These are phyloP conservation scores for Ramularia collo-cygni DNA, from an alignment of 2,329 filamentous ascomycete genomes.

Conservation along the genomic window DNA sequence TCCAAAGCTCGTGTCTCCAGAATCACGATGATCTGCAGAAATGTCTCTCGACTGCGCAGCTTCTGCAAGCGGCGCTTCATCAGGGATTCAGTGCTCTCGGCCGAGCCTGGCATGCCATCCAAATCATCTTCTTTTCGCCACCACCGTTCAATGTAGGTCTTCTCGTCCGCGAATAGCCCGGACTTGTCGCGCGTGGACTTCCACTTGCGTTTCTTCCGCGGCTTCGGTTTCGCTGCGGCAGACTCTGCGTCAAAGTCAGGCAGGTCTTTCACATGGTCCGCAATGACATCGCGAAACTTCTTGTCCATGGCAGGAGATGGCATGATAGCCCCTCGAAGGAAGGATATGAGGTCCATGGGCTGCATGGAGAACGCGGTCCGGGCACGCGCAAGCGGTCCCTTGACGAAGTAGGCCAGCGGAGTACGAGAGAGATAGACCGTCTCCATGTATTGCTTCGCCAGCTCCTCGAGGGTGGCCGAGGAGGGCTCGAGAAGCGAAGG, in stretches of 20 bases:
- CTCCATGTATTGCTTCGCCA: constrained; percentile 35
- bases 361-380: constrained; percentile 62
- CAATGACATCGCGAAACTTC: constrained; percentile 68
- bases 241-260: constrained; percentile 11
- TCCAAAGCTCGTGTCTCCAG: constrained; percentile 70
- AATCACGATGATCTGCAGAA: constrained; percentile 72
- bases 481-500: background rate
- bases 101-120: constrained; percentile 16
- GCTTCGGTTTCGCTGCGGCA: constrained; percentile 21
- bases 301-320: constrained; percentile 60
- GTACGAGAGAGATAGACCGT: constrained; percentile 51
- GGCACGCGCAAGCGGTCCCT: constrained; percentile 70
- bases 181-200: constrained; percentile 57
- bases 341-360: constrained; percentile 58
- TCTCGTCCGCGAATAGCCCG: constrained; percentile 62
- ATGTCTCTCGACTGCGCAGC: constrained; percentile 67
- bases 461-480: constrained; percentile 22
- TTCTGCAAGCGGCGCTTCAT: constrained; percentile 58
- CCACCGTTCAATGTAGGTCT: constrained; percentile 60
- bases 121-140: constrained; percentile 55
- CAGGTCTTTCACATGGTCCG: constrained; percentile 54
- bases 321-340: constrained; percentile 47
- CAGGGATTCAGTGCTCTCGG: constrained; percentile 42
- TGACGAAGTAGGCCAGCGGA: constrained; percentile 75
- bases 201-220: constrained; percentile 53